Evolutionary conservation across 176 grass and related monocot species (phyloP), one percentile per base, ranked within the genome.

Genomic region (Oryza punctata): DNA sequence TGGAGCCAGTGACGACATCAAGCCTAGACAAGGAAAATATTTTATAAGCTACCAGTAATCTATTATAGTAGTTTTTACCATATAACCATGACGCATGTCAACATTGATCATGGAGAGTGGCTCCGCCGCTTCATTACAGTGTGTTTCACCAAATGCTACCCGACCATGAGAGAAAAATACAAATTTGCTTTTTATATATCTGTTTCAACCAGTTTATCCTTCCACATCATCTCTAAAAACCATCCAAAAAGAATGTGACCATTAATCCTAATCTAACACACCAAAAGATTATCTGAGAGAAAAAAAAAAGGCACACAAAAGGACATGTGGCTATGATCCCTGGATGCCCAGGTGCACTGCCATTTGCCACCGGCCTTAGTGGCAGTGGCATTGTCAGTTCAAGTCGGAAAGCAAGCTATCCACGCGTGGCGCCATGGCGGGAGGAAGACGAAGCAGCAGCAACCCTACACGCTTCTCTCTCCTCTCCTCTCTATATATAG

Each of bases 351-450:
- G 61, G 38, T 29, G 38, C 60, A 5, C 10, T 65, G 76, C 76
- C 75, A 77, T 14, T 61, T 77, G 75, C 52, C 75, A 41, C 59
- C 37, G 11, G 12, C 4, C 1, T 57, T 33, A 45, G 60, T 16
- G 4, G 35, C 75, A 78, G 76, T 78, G 76, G 61, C 37, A 65
- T 24, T 12, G 5, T 23, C 76, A 66, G 76, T 66, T 61, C 15
- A 78, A 30, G 61, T 65, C 66, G 27, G 16, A 65, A 78, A 65
- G 24, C 37, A 38, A 78, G 27, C 76, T 63, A 3, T 66, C 63
- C 77, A 79, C 77, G 77, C 76, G 45, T 47, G 13, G 40, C 40
- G 40, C 9, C 45, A 2, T 47, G 45, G 45, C 52, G 38, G 75
- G 76, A 67, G 29, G 7, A 37, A 45, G 25, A 79, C 19, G 57